Percentiles rank a stretch among this genome's conserved stretches.
These are phyloP conservation scores for Phytophthora ohioensis DNA, from an alignment of 352 stramenopile species.

Conservation along the genomic window DNA sequence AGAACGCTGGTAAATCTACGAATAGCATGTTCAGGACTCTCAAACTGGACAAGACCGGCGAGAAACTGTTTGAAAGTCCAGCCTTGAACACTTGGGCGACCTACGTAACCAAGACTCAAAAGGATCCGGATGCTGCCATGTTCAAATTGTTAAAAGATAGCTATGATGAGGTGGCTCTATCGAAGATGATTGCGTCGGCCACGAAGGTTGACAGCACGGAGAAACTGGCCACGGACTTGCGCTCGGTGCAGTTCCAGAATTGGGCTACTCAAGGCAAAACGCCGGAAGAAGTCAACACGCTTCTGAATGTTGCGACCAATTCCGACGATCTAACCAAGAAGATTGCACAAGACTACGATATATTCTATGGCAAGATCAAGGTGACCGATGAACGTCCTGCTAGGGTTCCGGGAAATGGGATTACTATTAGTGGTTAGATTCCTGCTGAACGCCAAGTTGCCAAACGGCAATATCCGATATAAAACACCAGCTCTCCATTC, in stretches of 20 bases:
- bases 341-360: conserved; percentile 2
- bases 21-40: neutral
- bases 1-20: neutral
- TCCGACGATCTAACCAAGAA: conserved; percentile 14
- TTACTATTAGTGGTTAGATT: neutral
- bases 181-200: conserved; percentile 15
- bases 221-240: conserved; percentile 1
- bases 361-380: conserved; percentile 8
- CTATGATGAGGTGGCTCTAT: neutral
- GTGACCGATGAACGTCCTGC: neutral
- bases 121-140: conserved; percentile 3
- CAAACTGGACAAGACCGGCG: neutral
- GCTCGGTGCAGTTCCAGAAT: conserved; percentile 2
- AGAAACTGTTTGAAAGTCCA: neutral
- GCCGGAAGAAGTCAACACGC: neutral
- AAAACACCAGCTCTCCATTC: no score
- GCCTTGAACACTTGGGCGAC: neutral
- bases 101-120: neutral
- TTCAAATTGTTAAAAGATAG: neutral
- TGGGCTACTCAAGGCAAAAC: conserved; percentile 3
- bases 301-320: neutral
- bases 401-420: neutral
- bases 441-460: no score
- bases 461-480: no score
- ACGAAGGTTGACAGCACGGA: neutral